phyloP scores from a whole-genome alignment of 495 filamentous ascomycete genomes.

The Daldinia grandis region DNA sequence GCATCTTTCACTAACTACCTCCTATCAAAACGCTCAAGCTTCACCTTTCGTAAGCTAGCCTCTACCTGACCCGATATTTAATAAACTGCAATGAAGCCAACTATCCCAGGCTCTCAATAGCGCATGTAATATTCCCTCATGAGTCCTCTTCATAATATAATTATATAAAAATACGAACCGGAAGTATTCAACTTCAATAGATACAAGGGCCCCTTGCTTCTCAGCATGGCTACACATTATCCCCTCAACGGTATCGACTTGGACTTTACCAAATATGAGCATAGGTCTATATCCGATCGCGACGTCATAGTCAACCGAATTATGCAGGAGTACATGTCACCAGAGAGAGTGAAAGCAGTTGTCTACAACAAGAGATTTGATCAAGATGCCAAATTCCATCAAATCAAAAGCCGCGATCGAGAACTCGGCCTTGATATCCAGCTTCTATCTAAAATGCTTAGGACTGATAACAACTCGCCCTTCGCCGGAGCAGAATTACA shows the following conservation, averaged over 20 bases:
- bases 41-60: too few relatives aligned
- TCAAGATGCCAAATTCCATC: constrained; percentile 7
- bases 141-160: too few relatives aligned
- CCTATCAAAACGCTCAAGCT: too few relatives aligned
- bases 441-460: constrained; percentile 38
- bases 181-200: too few relatives aligned
- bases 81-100: too few relatives aligned
- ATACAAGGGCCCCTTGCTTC: not conserved
- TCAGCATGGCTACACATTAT: constrained; percentile 44
- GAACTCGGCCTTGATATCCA: constrained; percentile 43
- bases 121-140: too few relatives aligned
- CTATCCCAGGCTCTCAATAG: too few relatives aligned
- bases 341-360: constrained; percentile 17
- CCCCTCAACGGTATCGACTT: constrained; percentile 48
- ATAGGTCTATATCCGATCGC: constrained; percentile 44
- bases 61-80: too few relatives aligned
- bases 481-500: not conserved
- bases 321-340: constrained; percentile 49
- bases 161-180: too few relatives aligned
- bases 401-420: constrained; percentile 31
- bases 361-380: constrained; percentile 20
- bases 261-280: constrained; percentile 47
- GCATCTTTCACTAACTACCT: too few relatives aligned
- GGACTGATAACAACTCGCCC: constrained; percentile 28
- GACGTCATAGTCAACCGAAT: constrained; percentile 50